Conservation (phyloP, 352 stramenopile species). For the Globisporangium polare region DNA sequence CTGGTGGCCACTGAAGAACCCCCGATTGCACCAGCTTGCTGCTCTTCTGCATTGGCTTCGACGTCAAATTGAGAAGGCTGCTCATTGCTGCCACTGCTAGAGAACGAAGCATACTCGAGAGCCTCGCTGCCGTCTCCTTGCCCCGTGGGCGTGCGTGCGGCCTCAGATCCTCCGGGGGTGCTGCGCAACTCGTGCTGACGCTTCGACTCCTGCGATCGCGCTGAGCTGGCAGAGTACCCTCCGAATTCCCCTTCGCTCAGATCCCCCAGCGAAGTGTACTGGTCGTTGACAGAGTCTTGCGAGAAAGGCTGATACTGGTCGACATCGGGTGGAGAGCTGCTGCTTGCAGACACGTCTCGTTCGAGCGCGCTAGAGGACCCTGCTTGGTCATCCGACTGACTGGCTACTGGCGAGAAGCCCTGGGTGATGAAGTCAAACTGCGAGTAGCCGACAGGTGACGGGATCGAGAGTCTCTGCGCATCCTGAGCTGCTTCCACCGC, state of each 20-base stretch:
- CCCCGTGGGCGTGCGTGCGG: neutral
- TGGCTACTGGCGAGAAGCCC: conserved; percentile 3
- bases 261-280: conserved; percentile 8
- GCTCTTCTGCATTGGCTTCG: neutral
- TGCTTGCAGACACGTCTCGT: neutral
- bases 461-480: neutral
- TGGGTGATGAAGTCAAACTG: conserved; percentile 16
- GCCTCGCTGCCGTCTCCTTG: neutral
- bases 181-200: neutral
- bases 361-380: neutral
- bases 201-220: neutral
- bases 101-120: conserved; percentile 3
- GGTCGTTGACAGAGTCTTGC: conserved; percentile 5
- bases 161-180: neutral
- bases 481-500: neutral
- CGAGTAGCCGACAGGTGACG: conserved; percentile 12
- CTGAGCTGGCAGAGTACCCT: neutral
- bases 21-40: neutral
- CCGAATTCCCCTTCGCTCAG: conserved; percentile 2
- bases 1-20: neutral
- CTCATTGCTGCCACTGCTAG: neutral
- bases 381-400: neutral
- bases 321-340: neutral
- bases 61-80: neutral
- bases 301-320: conserved; percentile 4